These are phyloP conservation scores for Pyrenochaeta sp. DNA, from an alignment of 2,329 filamentous ascomycete species.

Conservation along the genomic window DNA sequence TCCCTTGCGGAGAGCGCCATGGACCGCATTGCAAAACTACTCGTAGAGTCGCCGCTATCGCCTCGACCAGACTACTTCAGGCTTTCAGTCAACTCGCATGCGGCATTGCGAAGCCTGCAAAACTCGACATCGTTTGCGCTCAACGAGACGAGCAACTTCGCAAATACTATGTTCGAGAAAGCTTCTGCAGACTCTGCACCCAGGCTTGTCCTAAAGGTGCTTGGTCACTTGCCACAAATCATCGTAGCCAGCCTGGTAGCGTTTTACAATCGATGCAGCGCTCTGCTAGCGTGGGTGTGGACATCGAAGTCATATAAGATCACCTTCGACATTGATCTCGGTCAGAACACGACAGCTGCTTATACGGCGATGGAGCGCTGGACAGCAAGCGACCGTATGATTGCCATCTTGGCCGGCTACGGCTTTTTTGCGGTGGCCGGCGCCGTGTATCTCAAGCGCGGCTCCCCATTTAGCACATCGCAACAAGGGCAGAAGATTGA, in stretches of 20 bases:
- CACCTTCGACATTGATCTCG: constrained; percentile 43
- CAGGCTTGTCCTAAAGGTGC: constrained; percentile 22
- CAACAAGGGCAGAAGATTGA: constrained; percentile 68
- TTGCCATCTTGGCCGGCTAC: constrained; percentile 85
- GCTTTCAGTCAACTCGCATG: constrained; percentile 49
- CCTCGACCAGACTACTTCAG: constrained; percentile 44
- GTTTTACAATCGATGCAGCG: constrained; percentile 18
- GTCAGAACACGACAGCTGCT: constrained; percentile 26
- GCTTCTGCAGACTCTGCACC: constrained; percentile 31
- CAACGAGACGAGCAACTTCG: constrained; percentile 40
- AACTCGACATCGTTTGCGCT: constrained; percentile 45
- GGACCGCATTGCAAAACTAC: constrained; percentile 44
- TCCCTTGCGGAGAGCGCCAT: constrained; percentile 46
- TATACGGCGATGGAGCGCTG: constrained; percentile 51
- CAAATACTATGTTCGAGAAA: constrained; percentile 35
- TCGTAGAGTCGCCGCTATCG: constrained; percentile 36
- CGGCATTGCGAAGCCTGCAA: constrained; percentile 48
- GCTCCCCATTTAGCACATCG: constrained; percentile 70
- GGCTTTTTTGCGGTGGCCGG: constrained; percentile 76
- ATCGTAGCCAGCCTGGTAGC: constrained; percentile 10
- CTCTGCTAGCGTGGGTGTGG: constrained; percentile 38
- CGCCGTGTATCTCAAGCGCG: constrained; percentile 79
- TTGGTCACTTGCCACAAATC: constrained; percentile 24
- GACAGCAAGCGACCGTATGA: constrained; percentile 64
- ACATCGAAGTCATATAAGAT: constrained; percentile 49